Conservation (phyloP, 192 early-diverging fungal genomes). For the Backusella psychrophila region DNA sequence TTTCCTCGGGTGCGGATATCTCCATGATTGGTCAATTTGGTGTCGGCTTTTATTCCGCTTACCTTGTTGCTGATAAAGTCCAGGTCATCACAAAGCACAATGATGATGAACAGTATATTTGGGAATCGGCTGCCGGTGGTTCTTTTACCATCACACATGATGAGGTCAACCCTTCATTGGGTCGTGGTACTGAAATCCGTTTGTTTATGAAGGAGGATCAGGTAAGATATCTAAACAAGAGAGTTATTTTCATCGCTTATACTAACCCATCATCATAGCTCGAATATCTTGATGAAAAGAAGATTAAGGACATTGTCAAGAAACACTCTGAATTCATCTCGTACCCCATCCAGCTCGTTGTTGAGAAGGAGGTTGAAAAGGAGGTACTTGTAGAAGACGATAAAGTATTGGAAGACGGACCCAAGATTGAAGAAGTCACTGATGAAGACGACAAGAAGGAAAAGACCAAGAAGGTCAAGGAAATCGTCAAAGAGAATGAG, state of each 20-base stretch:
- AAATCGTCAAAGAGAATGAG: constrained; percentile 79
- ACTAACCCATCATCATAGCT: not conserved
- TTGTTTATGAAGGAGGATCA: constrained; percentile 98
- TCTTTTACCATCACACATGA: constrained; percentile 93
- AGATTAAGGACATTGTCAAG: constrained; percentile 99
- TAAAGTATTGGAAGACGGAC: constrained; percentile 64
- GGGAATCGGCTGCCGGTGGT: constrained; percentile 88
- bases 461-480: constrained; percentile 83
- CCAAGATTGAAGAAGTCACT: constrained; percentile 82
- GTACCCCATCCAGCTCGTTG: constrained; percentile 96
- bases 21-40: constrained; percentile 99
- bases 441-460: constrained; percentile 70
- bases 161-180: constrained; percentile 83
- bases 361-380: constrained; percentile 97
- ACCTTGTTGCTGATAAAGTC: constrained; percentile 98
- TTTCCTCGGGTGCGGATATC: constrained; percentile 92
- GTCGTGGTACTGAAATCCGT: constrained; percentile 93
- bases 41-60: constrained; percentile 99
- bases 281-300: constrained; percentile 96
- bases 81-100: constrained; percentile 95
- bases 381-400: constrained; percentile 85
- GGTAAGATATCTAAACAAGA: not conserved
- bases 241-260: not conserved
- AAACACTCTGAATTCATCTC: constrained; percentile 99
- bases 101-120: constrained; percentile 95